Evolutionary conservation across 2,329 filamentous ascomycete genomes (phyloP).

Genomic region (Fusarium subtropicale): DNA sequence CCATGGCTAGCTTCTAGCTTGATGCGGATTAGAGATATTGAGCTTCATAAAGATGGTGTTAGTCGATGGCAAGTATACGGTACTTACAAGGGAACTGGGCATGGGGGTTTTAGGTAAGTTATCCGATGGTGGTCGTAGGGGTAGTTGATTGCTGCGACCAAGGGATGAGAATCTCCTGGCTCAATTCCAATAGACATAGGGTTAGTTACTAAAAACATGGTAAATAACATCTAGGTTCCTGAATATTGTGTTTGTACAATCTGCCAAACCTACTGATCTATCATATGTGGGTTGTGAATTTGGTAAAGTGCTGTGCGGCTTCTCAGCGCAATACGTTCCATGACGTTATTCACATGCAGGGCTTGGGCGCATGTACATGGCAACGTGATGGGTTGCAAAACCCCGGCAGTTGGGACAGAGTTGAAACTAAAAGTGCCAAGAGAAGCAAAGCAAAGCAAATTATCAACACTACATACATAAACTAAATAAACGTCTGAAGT

Average conservation of each 20-base stretch:
- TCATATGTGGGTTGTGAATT: background rate
- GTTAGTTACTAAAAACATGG: background rate
- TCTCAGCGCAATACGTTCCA: background rate
- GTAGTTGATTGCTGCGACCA: background rate
- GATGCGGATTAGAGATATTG: conserved; percentile 6
- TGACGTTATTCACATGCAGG: conserved; percentile 8
- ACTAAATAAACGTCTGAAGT: background rate
- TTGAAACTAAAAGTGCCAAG: conserved; percentile 8
- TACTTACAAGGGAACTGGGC: conserved; percentile 20
- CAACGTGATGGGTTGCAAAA: background rate
- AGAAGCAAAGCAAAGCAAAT: background rate
- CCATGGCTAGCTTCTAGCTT: conserved; percentile 4
- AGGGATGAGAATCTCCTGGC: background rate
- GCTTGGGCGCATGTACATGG: background rate
- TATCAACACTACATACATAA: background rate
- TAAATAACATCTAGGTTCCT: background rate
- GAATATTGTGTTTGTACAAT: background rate
- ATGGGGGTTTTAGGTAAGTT: conserved; percentile 30
- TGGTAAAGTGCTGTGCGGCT: background rate
- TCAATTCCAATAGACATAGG: background rate
- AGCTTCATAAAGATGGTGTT: conserved; percentile 30
- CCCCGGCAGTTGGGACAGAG: conserved; percentile 23
- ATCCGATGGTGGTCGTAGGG: background rate
- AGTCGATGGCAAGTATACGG: conserved; percentile 25
- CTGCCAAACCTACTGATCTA: background rate